Evolutionary conservation across 805 yeast species (phyloP).

Genomic region (Candida hungchunana): DNA sequence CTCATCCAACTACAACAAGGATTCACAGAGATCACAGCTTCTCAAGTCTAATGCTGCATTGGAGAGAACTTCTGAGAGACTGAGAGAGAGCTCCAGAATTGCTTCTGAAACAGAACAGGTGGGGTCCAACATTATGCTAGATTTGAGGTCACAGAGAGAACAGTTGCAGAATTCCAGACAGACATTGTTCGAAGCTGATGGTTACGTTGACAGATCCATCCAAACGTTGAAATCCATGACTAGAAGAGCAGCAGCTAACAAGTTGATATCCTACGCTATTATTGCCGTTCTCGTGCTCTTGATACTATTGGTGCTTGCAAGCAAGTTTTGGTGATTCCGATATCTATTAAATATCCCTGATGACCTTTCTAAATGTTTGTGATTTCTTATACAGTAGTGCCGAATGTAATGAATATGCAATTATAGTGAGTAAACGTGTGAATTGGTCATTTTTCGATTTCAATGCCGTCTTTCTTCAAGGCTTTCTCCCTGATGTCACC

Average conservation of each 20-base stretch:
- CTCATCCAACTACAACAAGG: slow-evolving; percentile 32
- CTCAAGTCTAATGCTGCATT: slow-evolving; percentile 73
- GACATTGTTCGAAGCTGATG: slow-evolving; percentile 84
- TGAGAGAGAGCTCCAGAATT: slow-evolving; percentile 81
- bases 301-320: slow-evolving; percentile 76
- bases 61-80: slow-evolving; percentile 76
- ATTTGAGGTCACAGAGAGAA: slow-evolving; percentile 88
- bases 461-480: too few species aligned
- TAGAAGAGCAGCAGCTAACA: slow-evolving; percentile 86
- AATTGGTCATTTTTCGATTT: too few species aligned
- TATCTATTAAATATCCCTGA: too few species aligned
- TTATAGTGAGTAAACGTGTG: too few species aligned
- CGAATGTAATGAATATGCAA: too few species aligned
- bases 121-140: slow-evolving; percentile 86
- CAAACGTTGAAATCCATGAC: slow-evolving; percentile 89
- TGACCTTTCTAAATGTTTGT: too few species aligned
- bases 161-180: slow-evolving; percentile 84
- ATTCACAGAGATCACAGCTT: slow-evolving; percentile 75
- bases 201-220: slow-evolving; percentile 85
- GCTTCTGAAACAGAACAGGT: slow-evolving; percentile 91
- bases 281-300: slow-evolving; percentile 81
- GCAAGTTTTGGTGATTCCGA: slow-evolving; percentile 48
- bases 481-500: too few species aligned
- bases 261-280: slow-evolving; percentile 84
- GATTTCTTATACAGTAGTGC: too few species aligned